Evolutionary conservation across 2,329 filamentous ascomycete genomes (phyloP), one percentile per base, ranked within the genome.

Genomic region (Trichophyton benhamiae): DNA sequence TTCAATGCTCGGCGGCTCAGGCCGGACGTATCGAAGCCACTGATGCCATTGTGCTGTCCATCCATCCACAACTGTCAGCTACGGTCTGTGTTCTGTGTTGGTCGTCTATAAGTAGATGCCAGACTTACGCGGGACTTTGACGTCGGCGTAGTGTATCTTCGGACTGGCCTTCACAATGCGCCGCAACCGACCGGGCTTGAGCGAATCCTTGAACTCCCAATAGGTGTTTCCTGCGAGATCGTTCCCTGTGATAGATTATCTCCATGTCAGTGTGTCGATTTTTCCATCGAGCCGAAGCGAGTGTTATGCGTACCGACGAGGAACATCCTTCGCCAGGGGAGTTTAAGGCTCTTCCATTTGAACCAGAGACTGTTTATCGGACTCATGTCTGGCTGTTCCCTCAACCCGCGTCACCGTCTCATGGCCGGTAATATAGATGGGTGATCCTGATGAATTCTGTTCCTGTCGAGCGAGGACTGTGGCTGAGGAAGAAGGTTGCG

Each of bases 211-310:
- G 72, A 86, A 86, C 68, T 85, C 83, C 83, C 83, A 87, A 71
- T 80, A 87, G 8, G 83, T 86, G 72, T 86, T 86, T 63, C 83
- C 83, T 20, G 78, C 71, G 57, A 87, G 77, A 71, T 87, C 83
- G 66, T 78, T 76, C 68, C 83, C 83, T 84, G 67, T 36, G 33
- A 11, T 38, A 9, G 7, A 38, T 9, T 11, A 20, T 58, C 22
- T 6, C 22, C 0, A 27, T 52, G 46, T 58, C 55, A 58, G 55
- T n/a, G 55, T n/a, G 7, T n/a, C 20, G 55, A 17, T 11, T 42
- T 17, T 36, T 44, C 27, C n/a, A n/a, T 52, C 20, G 17, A 17
- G 57, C 36, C n/a, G 42, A 20, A n/a, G 46, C 7, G 15, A 11
- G 9, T 33, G 57, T 17, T 4, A 36, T 17, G 20, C 72, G 58